Conservation (phyloP, 2,329 filamentous ascomycete species). For the Coniella lustricola region DNA sequence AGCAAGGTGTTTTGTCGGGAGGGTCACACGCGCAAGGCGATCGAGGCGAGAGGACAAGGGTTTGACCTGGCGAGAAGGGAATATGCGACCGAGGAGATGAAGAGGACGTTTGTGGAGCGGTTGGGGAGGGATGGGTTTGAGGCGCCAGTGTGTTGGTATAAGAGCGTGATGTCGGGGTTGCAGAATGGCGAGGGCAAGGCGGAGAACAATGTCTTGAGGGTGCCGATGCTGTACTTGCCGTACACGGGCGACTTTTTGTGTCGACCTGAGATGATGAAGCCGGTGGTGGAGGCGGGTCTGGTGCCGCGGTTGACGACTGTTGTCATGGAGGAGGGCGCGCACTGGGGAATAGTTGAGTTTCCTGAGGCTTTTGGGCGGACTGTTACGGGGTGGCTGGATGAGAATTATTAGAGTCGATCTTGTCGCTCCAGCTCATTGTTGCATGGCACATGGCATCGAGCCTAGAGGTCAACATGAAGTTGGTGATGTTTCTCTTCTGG, state of each 20-base stretch:
- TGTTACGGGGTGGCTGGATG: constrained; percentile 6
- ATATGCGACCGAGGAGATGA: constrained; percentile 22
- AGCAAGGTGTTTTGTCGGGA: constrained; percentile 30
- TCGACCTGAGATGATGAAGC: constrained; percentile 17
- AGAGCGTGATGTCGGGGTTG: constrained; percentile 14
- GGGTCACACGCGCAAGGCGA: constrained; percentile 27
- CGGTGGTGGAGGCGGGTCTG: constrained; percentile 18
- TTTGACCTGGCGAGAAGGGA: constrained; percentile 19
- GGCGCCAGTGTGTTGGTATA: constrained; percentile 25
- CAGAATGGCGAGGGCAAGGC: constrained; percentile 21
- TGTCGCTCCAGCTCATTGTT: too few species aligned
- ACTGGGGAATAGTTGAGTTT: constrained; percentile 26
- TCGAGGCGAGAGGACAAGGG: constrained; percentile 18
- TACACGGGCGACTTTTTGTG: constrained; percentile 24
- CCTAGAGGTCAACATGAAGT: too few species aligned
- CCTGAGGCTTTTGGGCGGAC: constrained; percentile 21
- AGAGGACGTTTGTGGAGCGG: constrained; percentile 22
- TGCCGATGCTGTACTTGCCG: constrained; percentile 24
- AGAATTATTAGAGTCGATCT: not conserved
- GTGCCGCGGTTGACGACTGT: constrained; percentile 22
- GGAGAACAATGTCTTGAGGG: constrained; percentile 15
- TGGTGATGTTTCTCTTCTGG: too few species aligned
- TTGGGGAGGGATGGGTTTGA: constrained; percentile 23
- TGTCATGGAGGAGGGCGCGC: constrained; percentile 22
- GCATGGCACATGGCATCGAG: too few species aligned